Evolutionary conservation across 1,284 basidiomycete species (phyloP), one percentile per base, ranked within the genome.

Genomic region (Boletellus sp.): DNA sequence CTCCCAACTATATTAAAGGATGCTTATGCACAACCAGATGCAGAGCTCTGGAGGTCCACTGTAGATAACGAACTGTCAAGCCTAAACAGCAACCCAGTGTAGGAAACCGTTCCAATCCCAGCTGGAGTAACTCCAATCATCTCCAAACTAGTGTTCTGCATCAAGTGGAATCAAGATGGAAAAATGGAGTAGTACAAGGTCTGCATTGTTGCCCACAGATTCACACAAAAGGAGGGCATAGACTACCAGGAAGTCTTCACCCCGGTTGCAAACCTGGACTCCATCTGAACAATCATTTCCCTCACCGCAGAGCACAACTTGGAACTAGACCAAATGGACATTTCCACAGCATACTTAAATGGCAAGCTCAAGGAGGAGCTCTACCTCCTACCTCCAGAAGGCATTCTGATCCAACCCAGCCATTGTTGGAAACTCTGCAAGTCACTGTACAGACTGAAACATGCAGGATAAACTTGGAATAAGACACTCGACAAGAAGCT

Each of bases 401-500:
- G 33, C 0, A 9, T 47, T 16, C 19, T 23, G 0, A 46, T 46
- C 10, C 36, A 34, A 30, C 25, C 33, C 0, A n/a, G 27, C 5
- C 19, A 50, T 0, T 49, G 47, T 4, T 49, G 45, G 38, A 22
- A 20, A 5, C 39, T 49, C 23, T 5, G 2, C 14, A 2, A 0
- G 4, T 50, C 36, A 9, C 0, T 51, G 0, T 51, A 51, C 30
- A 22, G 48, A 9, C 39, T 51, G 0, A 51, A 51, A 6, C 43
- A 48, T 20, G 47, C 36, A 0, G 17, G 36, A n/a, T 5, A 13
- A 6, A 43, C 46, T 6, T 48, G 36, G 41, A 43, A 48, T 13
- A 43, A 39, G 11, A 43, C 36, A 4, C 8, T 48, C 6, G 30
- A 48, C 27, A 17, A 19, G 20, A 47, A 47, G 13, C 41, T 48